Percentiles rank a stretch among this genome's conserved stretches.
These are phyloP conservation scores for Raffaelea albimanens DNA, from an alignment of 2,329 filamentous ascomycete genomes.

Conservation along the genomic window DNA sequence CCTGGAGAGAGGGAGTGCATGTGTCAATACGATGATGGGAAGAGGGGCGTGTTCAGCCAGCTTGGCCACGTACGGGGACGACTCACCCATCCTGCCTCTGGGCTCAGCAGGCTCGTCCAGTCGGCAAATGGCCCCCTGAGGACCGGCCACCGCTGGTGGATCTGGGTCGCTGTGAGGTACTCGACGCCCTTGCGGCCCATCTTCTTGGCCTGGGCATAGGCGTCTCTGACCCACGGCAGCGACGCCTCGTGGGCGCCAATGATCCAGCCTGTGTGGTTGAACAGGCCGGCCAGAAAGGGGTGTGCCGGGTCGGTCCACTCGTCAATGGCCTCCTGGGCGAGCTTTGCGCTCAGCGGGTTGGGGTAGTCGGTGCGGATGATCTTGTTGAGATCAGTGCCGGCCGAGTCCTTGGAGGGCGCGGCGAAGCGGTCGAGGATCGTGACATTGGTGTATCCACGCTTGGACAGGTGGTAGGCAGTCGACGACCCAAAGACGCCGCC, in stretches of 20 bases:
- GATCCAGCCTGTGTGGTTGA: constrained; percentile 22
- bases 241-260: constrained; percentile 17
- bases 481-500: constrained; percentile 57
- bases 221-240: constrained; percentile 19
- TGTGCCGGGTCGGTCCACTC: constrained; percentile 31
- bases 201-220: constrained; percentile 16
- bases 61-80: too few species aligned
- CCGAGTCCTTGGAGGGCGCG: constrained; percentile 40
- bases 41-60: too few species aligned
- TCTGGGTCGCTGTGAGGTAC: constrained; percentile 17
- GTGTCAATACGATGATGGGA: too few species aligned
- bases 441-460: constrained; percentile 39
- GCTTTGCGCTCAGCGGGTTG: constrained; percentile 51
- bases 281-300: constrained; percentile 20
- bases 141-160: constrained; percentile 19
- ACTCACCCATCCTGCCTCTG: constrained; percentile 21
- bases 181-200: constrained; percentile 15
- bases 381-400: constrained; percentile 67
- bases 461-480: constrained; percentile 51
- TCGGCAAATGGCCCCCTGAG: constrained; percentile 16
- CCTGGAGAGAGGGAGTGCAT: too few species aligned
- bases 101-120: constrained; percentile 20
- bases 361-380: constrained; percentile 62
- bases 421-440: constrained; percentile 50
- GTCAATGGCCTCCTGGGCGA: constrained; percentile 57